These are phyloP conservation scores for Williopsis jadinii DNA, from an alignment of 1,139 yeast species.

Conservation along the genomic window DNA sequence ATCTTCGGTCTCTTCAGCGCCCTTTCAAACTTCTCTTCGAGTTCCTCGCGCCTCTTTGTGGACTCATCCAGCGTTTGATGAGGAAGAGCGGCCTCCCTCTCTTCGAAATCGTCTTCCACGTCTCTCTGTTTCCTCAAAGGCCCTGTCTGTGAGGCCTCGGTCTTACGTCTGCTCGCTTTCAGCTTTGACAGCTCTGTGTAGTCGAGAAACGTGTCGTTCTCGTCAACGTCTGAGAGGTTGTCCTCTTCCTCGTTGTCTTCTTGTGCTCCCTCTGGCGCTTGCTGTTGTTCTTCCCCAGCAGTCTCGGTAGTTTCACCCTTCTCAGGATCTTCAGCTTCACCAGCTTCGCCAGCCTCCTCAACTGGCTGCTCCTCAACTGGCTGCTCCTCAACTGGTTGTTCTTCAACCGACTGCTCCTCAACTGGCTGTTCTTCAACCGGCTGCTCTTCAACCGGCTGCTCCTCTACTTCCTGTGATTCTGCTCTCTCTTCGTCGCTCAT, in stretches of 20 bases:
- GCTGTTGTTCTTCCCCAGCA: no score
- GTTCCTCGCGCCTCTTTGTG: constrained; percentile 60
- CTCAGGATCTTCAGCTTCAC: not conserved
- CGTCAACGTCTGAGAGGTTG: constrained; percentile 32
- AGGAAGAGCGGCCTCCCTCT: not conserved
- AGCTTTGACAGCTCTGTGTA: constrained; percentile 12
- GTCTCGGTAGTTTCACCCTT: not conserved
- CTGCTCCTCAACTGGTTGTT: constrained; percentile 7
- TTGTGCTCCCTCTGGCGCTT: not conserved
- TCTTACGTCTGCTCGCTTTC: constrained; percentile 13
- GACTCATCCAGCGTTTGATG: constrained; percentile 11
- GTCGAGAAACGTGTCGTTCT: constrained; percentile 31
- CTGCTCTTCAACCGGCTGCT: constrained; percentile 7
- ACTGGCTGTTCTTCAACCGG: constrained; percentile 1
- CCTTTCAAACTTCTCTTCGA: constrained; percentile 75
- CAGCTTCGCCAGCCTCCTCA: not conserved
- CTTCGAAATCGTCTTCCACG: not conserved
- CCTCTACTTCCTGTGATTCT: constrained; percentile 2
- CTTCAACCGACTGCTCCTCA: not conserved
- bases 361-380: constrained; percentile 16
- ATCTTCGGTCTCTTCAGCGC: constrained; percentile 62
- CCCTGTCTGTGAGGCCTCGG: not conserved
- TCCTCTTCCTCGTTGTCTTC: constrained; percentile 4
- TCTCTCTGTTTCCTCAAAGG: not conserved
- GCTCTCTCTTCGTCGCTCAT: not conserved